Base-by-base conservation (phyloP, 345 rosid genomes). In the Anastatica hierochuntica region DNA sequence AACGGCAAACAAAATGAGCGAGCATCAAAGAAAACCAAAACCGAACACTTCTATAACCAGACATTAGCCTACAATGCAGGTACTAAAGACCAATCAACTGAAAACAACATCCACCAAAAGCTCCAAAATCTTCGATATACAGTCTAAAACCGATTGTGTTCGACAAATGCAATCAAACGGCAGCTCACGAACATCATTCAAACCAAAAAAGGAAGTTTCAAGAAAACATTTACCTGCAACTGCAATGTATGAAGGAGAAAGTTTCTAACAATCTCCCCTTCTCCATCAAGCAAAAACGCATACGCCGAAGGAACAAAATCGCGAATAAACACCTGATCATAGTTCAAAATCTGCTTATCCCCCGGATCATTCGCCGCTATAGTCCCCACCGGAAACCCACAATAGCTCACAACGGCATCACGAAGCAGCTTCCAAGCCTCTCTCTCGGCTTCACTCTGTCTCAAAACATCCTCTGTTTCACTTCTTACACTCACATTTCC, bases 241-340 rank as follows among this genome's bases (percentile, higher is more conserved):
- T 90, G 96, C 82, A 90, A 60, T 21, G 96, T 87, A 66, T 75
- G 84, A 66, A 90, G 92, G 43, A 90, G 89, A 75, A 90, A 90
- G 66, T 84, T 87, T 75, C 84, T 87, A n/a, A 84, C 95, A 31
- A 90, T 87, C 66, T 82, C 98, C 12, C 49, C 71, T 43, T 90
- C 96, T 29, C 96, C 96, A 58, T 79, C 78, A 41, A 90, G 95
- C 80, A 90, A 56, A 67, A 90, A 87, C 0, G 96, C 92, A 56
- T 80, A 79, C 0, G 90, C 98, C 0, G 95, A 84, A n/a, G 98
- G 98, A n/a, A 81, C 84, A 65, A 90, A 90, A 73, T 90, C 96
- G 14, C 98, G 96, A 53, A 90, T 83, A 70, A 90, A 90, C 49
- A 90, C 85, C 56, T 90, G 98, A 67, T 90, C 96, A 63, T 90